A percentile compares a stretch with the other conserved stretches of the same genome.
These are phyloP conservation scores for Beauveria australis DNA, from an alignment of 2,329 filamentous ascomycete genomes.

Conservation along the genomic window DNA sequence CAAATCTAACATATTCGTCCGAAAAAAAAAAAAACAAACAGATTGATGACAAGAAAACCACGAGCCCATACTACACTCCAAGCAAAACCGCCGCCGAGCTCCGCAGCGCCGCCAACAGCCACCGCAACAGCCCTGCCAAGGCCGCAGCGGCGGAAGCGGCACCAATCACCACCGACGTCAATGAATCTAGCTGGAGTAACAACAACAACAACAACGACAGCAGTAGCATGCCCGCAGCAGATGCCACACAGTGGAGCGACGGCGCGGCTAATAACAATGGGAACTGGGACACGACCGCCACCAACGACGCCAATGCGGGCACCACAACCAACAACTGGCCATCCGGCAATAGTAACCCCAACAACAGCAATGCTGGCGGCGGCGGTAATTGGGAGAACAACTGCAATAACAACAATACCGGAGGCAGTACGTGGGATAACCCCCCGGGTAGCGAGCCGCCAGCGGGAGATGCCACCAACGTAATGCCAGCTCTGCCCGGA, in stretches of 20 bases:
- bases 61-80: constrained; percentile 13
- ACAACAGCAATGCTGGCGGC: constrained; percentile 3
- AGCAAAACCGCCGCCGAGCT: constrained; percentile 6
- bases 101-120: constrained; percentile 8
- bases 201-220: not conserved
- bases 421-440: not conserved
- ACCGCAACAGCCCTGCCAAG: constrained; percentile 10
- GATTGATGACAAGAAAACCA: constrained; percentile 5
- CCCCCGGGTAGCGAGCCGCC: not conserved
- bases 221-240: not conserved
- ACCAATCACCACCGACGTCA: not conserved
- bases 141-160: not conserved
- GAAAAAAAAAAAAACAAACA: not conserved
- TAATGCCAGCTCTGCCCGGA: constrained; percentile 25
- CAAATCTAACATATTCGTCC: not conserved
- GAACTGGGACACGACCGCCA: not conserved
- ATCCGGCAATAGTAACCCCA: not conserved
- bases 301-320: not conserved
- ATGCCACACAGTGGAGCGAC: not conserved
- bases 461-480: constrained; percentile 14
- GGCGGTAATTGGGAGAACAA: constrained; percentile 4
- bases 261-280: not conserved
- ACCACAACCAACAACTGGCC: not conserved
- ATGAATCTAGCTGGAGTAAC: not conserved
- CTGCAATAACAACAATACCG: not conserved